Base-by-base conservation (phyloP, 2,329 filamentous ascomycete genomes). In the Drechslera avenae region DNA sequence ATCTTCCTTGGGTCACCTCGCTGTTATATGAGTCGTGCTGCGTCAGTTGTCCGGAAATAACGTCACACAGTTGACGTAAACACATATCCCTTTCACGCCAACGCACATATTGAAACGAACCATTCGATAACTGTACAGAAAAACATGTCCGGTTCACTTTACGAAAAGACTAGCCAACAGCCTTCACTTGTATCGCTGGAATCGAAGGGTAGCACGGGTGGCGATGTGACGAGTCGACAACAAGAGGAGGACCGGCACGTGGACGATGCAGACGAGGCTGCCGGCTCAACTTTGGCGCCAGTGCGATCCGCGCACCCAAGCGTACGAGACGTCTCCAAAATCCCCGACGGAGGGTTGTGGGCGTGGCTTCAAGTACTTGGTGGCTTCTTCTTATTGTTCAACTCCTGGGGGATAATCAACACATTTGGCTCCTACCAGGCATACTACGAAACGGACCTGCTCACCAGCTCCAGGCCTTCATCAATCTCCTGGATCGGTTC, bases 401-500 rank as follows among this genome's bases (percentile, higher is more conserved):
- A 79, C 57, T 73, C 73, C 21, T 80, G 78, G 73, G 73, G 74
- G 32, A 69, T 78, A 17, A 69, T 78, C n/a, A 79, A 79, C 51
- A 76, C 76, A 0, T 80, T 78, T 44, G 78, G 78, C 12, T 74
- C 72, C 9, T 81, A 77, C 55, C 77, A 80, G 56, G 74, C 78
- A 0, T 80, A 77, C 63, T 81, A 81, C 58, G 72, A 79, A 50
- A 70, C 65, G 12, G 67, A 67, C 3, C 65, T 79, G 5, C 71
- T 81, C 6, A 48, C 64, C 2, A 58, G 59, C n/a, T 72, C 73
- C 4, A 72, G 64, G 5, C 70, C 78, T 1, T 79, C 76, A 2
- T 62, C 73, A 10, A 79, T 81, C 43, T 75, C 77, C 28, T 81
- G 79, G 79, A 78, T 81, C 44, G 79, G 79, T 10, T 74, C 73